phyloP scores from a whole-genome alignment of 2,329 filamentous ascomycete species.

The Alternaria gaisen region DNA sequence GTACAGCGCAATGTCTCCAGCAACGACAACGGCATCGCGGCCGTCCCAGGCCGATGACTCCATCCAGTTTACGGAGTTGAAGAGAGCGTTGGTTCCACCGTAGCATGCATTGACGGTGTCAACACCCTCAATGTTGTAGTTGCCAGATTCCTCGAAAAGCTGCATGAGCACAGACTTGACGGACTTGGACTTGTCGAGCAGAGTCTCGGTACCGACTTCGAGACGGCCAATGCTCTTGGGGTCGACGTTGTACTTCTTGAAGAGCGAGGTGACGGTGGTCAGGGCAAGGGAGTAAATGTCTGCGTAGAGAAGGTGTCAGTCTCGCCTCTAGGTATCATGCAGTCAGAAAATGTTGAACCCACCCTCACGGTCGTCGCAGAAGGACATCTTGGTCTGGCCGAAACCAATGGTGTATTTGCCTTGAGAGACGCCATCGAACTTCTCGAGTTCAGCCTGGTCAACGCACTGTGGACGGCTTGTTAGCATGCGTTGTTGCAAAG shows the following conservation, averaged over 20 bases:
- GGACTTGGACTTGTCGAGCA: slow-evolving; percentile 65
- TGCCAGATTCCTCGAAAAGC: slow-evolving; percentile 60
- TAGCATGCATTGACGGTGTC: slow-evolving; percentile 65
- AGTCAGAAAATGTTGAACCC: slow-evolving; percentile 20
- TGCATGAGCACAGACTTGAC: slow-evolving; percentile 65
- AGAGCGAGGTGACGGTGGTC: slow-evolving; percentile 61
- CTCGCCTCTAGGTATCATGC: neutral
- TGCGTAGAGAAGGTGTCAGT: slow-evolving; percentile 36
- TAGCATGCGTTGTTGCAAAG: slow-evolving; percentile 20
- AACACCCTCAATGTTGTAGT: slow-evolving; percentile 63
- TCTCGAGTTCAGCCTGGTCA: slow-evolving; percentile 63
- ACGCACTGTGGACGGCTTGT: slow-evolving; percentile 55
- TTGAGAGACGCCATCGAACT: slow-evolving; percentile 62
- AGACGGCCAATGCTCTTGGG: slow-evolving; percentile 61
- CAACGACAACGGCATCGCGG: slow-evolving; percentile 61
- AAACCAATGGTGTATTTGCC: slow-evolving; percentile 65
- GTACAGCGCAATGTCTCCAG: slow-evolving; percentile 64
- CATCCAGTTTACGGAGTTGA: slow-evolving; percentile 64
- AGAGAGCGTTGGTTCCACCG: slow-evolving; percentile 63
- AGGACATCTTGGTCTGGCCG: slow-evolving; percentile 65
- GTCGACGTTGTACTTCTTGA: slow-evolving; percentile 63
- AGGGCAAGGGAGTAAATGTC: slow-evolving; percentile 64
- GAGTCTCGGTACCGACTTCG: slow-evolving; percentile 64
- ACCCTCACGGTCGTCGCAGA: slow-evolving; percentile 64
- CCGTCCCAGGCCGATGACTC: slow-evolving; percentile 64